Conservation (phyloP, 2,329 filamentous ascomycete genomes). For the Colletotrichum sp. region DNA sequence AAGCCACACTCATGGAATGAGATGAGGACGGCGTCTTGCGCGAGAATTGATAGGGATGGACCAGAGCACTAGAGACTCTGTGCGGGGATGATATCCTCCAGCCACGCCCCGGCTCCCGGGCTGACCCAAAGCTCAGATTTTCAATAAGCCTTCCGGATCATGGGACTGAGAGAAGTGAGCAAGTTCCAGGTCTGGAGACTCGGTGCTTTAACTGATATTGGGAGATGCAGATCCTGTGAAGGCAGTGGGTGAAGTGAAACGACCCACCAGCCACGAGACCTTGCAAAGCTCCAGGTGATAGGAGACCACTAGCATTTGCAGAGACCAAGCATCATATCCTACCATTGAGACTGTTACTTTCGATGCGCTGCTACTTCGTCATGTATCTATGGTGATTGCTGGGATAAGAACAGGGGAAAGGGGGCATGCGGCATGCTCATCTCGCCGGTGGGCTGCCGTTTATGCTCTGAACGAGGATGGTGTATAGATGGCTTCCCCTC, state of each 20-base stretch:
- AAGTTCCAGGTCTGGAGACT: background rate
- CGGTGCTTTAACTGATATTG: background rate
- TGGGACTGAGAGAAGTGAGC: background rate
- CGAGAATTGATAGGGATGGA: background rate
- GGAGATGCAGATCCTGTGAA: background rate
- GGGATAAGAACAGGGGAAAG: background rate
- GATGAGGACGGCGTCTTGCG: background rate
- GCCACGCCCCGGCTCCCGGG: background rate
- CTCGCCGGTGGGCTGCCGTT: background rate
- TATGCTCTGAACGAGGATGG: background rate
- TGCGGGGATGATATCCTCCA: background rate
- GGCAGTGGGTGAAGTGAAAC: background rate
- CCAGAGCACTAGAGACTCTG: background rate
- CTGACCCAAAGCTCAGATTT: background rate
- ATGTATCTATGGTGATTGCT: background rate
- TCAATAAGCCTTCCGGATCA: background rate
- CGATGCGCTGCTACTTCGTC: background rate
- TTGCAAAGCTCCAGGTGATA: background rate
- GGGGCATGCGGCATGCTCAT: background rate
- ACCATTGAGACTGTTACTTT: fast-evolving
- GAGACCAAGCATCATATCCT: background rate
- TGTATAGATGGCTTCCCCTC: background rate
- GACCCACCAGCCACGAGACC: background rate
- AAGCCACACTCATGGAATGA: background rate
- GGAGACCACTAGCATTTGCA: background rate